Base-by-base conservation (phyloP, 2,329 filamentous ascomycete genomes). In the Thermoascus crustaceus region DNA sequence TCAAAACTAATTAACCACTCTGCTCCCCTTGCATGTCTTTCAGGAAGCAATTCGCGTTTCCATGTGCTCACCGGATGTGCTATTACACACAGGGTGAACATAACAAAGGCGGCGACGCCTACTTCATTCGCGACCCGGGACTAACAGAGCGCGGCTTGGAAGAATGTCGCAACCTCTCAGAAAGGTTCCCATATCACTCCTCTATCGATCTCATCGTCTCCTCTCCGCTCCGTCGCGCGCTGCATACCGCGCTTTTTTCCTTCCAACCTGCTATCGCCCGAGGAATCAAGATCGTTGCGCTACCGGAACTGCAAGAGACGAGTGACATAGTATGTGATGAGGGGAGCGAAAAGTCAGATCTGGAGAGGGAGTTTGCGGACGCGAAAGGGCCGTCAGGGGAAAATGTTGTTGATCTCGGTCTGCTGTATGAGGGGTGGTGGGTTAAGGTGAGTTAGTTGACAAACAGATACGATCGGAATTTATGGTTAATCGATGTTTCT, bases 291-390 rank as follows among this genome's bases (percentile, higher is more conserved):
- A 34, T 41, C n/a, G 16, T 43, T 21, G 41, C 38, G 18, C 31
- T 43, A n/a, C 34, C 38, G 11, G 41, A 41, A 29, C 27, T 41
- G 7, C 41, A 41, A 27, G 41, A 43, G 25, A 41, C 38, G 20
- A 35, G 38, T 16, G 32, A 41, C 27, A 32, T 41, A 10, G 23
- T 34, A 10, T 41, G 41, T 22, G 38, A 43, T 9, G 41, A 38
- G 7, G 41, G 41, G 10, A 38, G 38, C 5, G 35, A 41, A 20
- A 32, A 35, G 5, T 21, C 35, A 9, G 30, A 35, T 4, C 29
- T 43, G 8, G 25, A 31, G 11, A 20, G n/a, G n/a, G 38, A 38
- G 14, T 41, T 43, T 20, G 7, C 17, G 7, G 34, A 21, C 8
- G 21, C 20, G 17, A 9, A 20, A 14, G 22, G 10, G 2, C 13